phyloP scores from a whole-genome alignment of 192 early-diverging fungal species.

The Umbelopsis isabellina region DNA sequence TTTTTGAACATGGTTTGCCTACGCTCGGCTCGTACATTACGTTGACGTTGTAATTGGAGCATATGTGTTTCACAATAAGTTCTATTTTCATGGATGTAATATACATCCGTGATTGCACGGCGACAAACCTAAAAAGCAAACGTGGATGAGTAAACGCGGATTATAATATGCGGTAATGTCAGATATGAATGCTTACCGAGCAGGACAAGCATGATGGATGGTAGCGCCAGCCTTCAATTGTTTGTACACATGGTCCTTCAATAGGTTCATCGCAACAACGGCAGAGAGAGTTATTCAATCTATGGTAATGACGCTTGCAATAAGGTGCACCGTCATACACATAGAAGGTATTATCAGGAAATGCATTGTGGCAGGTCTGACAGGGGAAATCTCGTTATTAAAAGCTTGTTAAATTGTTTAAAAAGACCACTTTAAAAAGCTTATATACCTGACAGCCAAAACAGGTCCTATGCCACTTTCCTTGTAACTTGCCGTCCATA shows the following conservation, averaged over 20 bases:
- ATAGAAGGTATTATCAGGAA: constrained; percentile 83
- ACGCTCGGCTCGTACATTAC: constrained; percentile 55
- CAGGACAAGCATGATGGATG: constrained; percentile 86
- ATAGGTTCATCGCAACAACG: constrained; percentile 77
- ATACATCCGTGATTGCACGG: constrained; percentile 59
- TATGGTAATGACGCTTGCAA: constrained; percentile 84
- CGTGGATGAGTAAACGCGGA: not conserved
- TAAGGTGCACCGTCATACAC: constrained; percentile 81
- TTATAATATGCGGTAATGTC: constrained; percentile 12
- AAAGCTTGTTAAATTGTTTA: not conserved
- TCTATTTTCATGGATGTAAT: constrained; percentile 67
- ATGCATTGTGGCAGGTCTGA: constrained; percentile 62
- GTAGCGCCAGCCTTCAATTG: constrained; percentile 78
- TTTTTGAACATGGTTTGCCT: constrained; percentile 22
- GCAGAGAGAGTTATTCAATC: constrained; percentile 82
- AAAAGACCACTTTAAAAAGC: not conserved
- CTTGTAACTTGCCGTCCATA: constrained; percentile 66
- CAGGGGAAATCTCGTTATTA: not conserved
- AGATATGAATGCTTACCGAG: constrained; percentile 27
- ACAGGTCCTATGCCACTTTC: constrained; percentile 74
- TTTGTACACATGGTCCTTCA: constrained; percentile 87
- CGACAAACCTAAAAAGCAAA: constrained; percentile 45
- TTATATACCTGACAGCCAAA: constrained; percentile 63
- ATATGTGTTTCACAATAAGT: constrained; percentile 76
- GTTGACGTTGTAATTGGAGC: constrained; percentile 56